Evolutionary conservation across 345 rosid genomes (phyloP), one percentile per base, ranked within the genome.

Genomic region (Melastoma malabathricum): DNA sequence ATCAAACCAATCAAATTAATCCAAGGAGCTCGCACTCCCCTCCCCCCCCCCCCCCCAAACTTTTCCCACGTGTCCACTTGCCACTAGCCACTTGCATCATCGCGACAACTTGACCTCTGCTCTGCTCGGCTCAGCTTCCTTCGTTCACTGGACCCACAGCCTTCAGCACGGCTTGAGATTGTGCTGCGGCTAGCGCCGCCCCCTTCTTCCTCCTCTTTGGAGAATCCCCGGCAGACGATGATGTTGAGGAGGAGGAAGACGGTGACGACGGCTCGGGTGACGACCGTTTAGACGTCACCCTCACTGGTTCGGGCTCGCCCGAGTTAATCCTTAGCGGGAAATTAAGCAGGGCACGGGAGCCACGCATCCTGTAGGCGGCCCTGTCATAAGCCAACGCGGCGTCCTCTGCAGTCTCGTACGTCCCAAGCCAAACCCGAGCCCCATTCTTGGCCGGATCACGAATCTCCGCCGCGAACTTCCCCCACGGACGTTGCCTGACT

Each of bases 401-500:
- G 14, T 88, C 95, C 71, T 93, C 97, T 49, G 97, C 97, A 22
- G 97, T 93, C 80, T 83, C 95, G 44, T 79, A 93, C 10, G 99
- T 93, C 50, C 99, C 99, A 29, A 93, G 66, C 99, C 99, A 93
- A 44, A 93, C 97, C 53, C 99, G 72, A 13, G 97, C 95, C 47
- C 99, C 97, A 48, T 93, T 85, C 75, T 88, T 93, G 17, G 97
- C 97, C 56, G 97, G 99, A 61, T 93, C 97, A 1, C 99, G 73
- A 13, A 93, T 93, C 87, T 93, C 99, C 25, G 95, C 94, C 16
- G 99, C 99, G 60, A 81, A 93, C 57, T 88, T 93, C 54, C 99
- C 99, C 99, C 99, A 93, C 45, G 99, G 99, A 64, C 99, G 64
- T 67, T 78, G 94, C 66, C 99, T 84, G 44, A 93, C 99, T 13